These are phyloP conservation scores for Candida anglica DNA, from an alignment of 805 yeast species.

Conservation along the genomic window DNA sequence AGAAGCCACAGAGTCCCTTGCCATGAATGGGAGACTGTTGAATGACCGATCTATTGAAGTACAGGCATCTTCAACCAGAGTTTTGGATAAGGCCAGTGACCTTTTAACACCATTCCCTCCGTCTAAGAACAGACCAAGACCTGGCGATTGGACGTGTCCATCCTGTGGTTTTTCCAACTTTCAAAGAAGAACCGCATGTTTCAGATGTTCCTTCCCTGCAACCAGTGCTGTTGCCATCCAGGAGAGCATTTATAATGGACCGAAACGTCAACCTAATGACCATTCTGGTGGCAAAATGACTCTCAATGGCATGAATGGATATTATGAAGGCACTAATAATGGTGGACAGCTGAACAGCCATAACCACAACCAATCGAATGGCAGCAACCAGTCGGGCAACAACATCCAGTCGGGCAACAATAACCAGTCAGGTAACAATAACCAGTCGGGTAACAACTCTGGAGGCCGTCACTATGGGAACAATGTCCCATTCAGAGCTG, in stretches of 20 bases:
- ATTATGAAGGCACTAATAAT: constrained; percentile 7
- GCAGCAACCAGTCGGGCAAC: constrained; percentile 6
- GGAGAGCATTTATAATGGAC: constrained; percentile 46
- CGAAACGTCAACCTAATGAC: background rate
- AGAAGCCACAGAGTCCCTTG: constrained; percentile 75
- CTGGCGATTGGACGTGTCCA: constrained; percentile 98
- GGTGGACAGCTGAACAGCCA: constrained; percentile 7
- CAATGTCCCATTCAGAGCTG: constrained; percentile 91
- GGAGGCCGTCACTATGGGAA: constrained; percentile 20
- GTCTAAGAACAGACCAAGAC: constrained; percentile 82
- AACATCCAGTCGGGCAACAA: constrained; percentile 7
- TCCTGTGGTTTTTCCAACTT: constrained; percentile 93
- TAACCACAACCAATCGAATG: constrained; percentile 9
- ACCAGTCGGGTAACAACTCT: constrained; percentile 9
- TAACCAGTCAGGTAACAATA: constrained; percentile 7
- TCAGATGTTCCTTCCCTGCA: constrained; percentile 87
- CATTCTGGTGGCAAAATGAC: background rate
- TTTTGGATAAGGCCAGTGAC: constrained; percentile 79
- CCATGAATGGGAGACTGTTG: constrained; percentile 73
- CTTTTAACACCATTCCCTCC: constrained; percentile 82
- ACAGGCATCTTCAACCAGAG: constrained; percentile 76
- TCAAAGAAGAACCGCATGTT: constrained; percentile 91
- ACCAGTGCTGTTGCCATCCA: constrained; percentile 67
- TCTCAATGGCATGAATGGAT: background rate
- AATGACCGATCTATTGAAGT: constrained; percentile 78